Evolutionary conservation across 1,284 basidiomycete species (phyloP).

Genomic region (Marasmius fiardii): DNA sequence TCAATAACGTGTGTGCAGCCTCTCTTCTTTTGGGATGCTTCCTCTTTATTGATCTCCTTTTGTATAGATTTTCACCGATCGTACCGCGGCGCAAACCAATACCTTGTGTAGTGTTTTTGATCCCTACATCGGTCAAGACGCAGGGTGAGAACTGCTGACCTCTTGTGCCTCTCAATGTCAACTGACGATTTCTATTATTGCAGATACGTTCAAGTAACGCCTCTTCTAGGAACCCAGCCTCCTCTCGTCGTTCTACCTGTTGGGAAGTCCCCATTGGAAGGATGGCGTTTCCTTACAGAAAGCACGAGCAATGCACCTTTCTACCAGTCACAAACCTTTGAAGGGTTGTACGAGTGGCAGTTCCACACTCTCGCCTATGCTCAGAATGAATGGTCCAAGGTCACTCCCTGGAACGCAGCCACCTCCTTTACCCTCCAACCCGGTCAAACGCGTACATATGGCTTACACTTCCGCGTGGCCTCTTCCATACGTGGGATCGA

Average conservation of each 20-base stretch:
- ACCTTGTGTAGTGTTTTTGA: slow-evolving; percentile 52
- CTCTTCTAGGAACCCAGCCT: slow-evolving; percentile 51
- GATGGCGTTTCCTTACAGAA: slow-evolving; percentile 57
- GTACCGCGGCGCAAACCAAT: slow-evolving; percentile 51
- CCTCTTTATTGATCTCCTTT: not conserved
- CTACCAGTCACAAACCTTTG: slow-evolving; percentile 61
- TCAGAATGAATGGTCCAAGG: slow-evolving; percentile 50
- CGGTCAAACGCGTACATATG: slow-evolving; percentile 49
- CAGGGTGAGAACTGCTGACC: slow-evolving; percentile 36
- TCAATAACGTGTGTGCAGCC: slow-evolving; percentile 44
- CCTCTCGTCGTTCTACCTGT: slow-evolving; percentile 50
- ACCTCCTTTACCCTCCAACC: slow-evolving; percentile 48
- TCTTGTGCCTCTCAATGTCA: slow-evolving; percentile 24
- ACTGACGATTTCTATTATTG: not conserved
- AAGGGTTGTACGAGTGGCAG: slow-evolving; percentile 59
- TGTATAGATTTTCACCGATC: slow-evolving; percentile 52
- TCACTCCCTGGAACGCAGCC: slow-evolving; percentile 54
- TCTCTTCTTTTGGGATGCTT: not conserved
- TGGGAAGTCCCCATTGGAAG: slow-evolving; percentile 50
- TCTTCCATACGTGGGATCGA: slow-evolving; percentile 51
- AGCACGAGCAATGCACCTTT: slow-evolving; percentile 39
- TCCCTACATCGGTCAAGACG: slow-evolving; percentile 57
- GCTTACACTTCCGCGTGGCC: slow-evolving; percentile 48
- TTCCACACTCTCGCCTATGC: slow-evolving; percentile 59
- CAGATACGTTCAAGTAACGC: slow-evolving; percentile 41